Conservation (phyloP, 495 filamentous ascomycete genomes). For the Pyronema domesticum region DNA sequence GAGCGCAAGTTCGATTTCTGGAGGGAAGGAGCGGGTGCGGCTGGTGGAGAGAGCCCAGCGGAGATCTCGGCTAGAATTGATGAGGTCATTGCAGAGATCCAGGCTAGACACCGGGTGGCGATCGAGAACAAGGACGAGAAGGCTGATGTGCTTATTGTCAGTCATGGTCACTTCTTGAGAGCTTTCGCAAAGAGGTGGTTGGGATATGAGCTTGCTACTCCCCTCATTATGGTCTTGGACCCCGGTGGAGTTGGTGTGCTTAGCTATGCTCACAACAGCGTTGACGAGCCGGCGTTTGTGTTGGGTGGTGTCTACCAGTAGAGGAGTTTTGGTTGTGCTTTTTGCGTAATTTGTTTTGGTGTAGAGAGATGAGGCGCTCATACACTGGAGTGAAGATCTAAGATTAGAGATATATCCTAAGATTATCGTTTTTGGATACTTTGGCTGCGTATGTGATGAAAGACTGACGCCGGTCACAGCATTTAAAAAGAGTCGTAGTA, state of each 20-base stretch:
- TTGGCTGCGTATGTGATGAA: too few species aligned
- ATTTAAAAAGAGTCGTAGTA: too few species aligned
- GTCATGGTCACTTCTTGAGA: constrained; percentile 70
- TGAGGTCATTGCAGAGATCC: constrained; percentile 55
- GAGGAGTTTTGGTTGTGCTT: neutral
- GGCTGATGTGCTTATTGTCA: constrained; percentile 51
- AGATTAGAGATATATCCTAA: too few species aligned
- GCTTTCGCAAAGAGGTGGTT: constrained; percentile 86
- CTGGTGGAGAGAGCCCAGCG: constrained; percentile 32
- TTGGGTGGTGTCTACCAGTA: constrained; percentile 32
- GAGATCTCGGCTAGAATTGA: constrained; percentile 56
- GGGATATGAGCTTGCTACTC: constrained; percentile 45
- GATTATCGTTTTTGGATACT: too few species aligned
- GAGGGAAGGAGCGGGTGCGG: constrained; percentile 28
- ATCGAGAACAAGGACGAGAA: constrained; percentile 30
- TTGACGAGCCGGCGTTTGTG: constrained; percentile 53
- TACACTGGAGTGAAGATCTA: too few species aligned
- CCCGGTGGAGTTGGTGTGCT: constrained; percentile 75
- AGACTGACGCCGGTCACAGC: too few species aligned
- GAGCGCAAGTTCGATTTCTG: constrained; percentile 60
- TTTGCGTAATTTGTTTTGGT: neutral
- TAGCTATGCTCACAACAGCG: constrained; percentile 50
- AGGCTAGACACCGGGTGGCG: constrained; percentile 36
- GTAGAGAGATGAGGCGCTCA: too few species aligned
- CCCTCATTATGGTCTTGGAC: constrained; percentile 51